Evolutionary conservation across 2,329 filamentous ascomycete genomes (phyloP).

Genomic region (Talaromyces sp.): DNA sequence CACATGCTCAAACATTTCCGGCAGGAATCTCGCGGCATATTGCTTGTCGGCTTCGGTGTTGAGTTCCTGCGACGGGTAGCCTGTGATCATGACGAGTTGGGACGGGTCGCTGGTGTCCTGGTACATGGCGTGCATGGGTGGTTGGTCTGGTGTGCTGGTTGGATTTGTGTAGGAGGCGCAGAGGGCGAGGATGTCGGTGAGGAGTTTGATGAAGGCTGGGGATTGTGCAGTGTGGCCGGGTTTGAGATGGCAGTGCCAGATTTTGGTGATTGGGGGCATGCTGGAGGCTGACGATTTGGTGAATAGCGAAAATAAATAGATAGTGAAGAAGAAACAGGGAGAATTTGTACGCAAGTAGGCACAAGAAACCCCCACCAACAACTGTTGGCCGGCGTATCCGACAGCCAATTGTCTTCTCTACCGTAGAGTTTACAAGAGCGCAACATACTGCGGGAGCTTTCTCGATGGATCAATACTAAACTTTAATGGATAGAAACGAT

Average conservation of each 20-base stretch:
- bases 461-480: too few relatives aligned
- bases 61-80: constrained; percentile 13
- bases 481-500: too few relatives aligned
- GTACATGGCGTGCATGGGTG: constrained; percentile 12
- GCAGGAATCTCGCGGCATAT: constrained; percentile 9
- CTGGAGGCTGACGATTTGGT: too few relatives aligned
- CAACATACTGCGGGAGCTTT: too few relatives aligned
- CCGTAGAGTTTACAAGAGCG: too few relatives aligned
- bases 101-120: constrained; percentile 11
- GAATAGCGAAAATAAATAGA: too few relatives aligned
- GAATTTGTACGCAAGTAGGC: too few relatives aligned
- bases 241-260: constrained; percentile 12
- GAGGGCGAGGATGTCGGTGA: constrained; percentile 8
- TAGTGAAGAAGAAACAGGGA: too few relatives aligned
- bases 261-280: constrained; percentile 13
- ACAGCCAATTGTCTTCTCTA: too few relatives aligned
- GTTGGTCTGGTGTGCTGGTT: not conserved
- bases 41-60: constrained; percentile 9
- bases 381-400: too few relatives aligned
- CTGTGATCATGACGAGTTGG: constrained; percentile 12
- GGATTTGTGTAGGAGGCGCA: constrained; percentile 11
- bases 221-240: not conserved
- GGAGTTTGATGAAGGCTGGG: constrained; percentile 6
- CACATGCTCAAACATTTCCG: constrained; percentile 25
- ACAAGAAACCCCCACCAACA: too few relatives aligned